These are phyloP conservation scores for Ogataea polymorpha DNA, from an alignment of 805 yeast species.

Conservation along the genomic window DNA sequence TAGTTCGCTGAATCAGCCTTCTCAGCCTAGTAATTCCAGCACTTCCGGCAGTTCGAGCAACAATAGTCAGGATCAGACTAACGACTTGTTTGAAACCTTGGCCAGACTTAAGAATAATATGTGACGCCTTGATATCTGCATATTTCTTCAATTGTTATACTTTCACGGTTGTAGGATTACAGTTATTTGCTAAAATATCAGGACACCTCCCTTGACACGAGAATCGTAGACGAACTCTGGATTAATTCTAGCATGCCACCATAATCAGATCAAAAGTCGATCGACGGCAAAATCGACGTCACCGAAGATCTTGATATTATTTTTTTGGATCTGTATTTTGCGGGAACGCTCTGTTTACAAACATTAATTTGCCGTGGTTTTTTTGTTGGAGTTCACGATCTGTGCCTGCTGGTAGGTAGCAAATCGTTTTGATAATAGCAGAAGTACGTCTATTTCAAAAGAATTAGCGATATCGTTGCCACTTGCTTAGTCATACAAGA, in stretches of 20 bases:
- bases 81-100: constrained; percentile 35
- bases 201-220: neutral
- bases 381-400: neutral
- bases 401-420: no score
- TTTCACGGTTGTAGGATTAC: neutral
- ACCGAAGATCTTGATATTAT: neutral
- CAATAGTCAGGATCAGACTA: constrained; percentile 29
- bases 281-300: constrained; percentile 6
- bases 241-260: neutral
- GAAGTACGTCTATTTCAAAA: neutral
- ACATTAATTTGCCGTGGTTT: neutral
- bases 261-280: neutral
- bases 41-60: constrained; percentile 6
- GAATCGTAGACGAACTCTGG: neutral
- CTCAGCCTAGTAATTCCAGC: constrained; percentile 16
- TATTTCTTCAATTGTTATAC: neutral
- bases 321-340: constrained; percentile 2
- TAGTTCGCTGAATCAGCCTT: constrained; percentile 11
- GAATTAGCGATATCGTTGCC: neutral
- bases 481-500: constrained; percentile 3
- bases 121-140: constrained; percentile 18
- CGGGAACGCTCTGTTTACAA: constrained; percentile 14
- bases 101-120: constrained; percentile 38
- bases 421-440: neutral
- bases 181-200: neutral